Evolutionary conservation across 176 grass and related monocot species (phyloP).

Genomic region (Oryza punctata): DNA sequence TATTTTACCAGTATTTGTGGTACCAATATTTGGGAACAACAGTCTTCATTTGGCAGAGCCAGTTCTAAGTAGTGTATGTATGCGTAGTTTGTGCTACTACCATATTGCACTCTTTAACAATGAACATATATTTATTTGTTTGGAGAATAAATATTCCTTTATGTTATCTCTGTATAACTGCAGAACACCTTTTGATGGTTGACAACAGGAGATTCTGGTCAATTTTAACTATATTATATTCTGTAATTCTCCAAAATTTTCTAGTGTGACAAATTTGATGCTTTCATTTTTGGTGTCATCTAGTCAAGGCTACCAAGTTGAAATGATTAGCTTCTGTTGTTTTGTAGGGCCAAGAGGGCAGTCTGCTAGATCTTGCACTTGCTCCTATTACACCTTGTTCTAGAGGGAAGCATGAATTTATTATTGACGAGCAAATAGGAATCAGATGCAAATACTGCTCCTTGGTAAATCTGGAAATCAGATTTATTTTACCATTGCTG

Average conservation of each 20-base stretch:
- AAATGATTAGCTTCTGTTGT: slow-evolving; percentile 34
- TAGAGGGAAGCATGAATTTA: slow-evolving; percentile 65
- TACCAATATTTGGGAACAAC: slow-evolving; percentile 3
- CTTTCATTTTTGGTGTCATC: slow-evolving; percentile 25
- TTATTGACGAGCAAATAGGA: slow-evolving; percentile 65
- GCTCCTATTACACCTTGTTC: slow-evolving; percentile 45
- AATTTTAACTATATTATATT: slow-evolving; percentile 28
- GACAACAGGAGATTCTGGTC: neutral
- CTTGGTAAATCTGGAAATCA: slow-evolving; percentile 67
- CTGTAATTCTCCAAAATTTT: slow-evolving; percentile 13
- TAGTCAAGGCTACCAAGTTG: slow-evolving; percentile 8
- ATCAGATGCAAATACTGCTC: slow-evolving; percentile 68
- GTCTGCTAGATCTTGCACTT: slow-evolving; percentile 32
- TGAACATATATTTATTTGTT: neutral
- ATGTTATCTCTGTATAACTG: slow-evolving; percentile 10
- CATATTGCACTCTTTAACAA: neutral
- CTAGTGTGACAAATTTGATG: neutral
- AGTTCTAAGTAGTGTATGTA: neutral
- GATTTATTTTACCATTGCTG: slow-evolving; percentile 54
- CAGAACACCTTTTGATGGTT: neutral
- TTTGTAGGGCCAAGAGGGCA: slow-evolving; percentile 46
- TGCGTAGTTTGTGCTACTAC: slow-evolving; percentile 5
- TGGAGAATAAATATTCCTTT: slow-evolving; percentile 21
- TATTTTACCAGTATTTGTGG: neutral
- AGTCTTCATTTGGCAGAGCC: slow-evolving; percentile 4